Base-by-base conservation (phyloP, 2,329 filamentous ascomycete genomes). In the Talaromyces sp. region DNA sequence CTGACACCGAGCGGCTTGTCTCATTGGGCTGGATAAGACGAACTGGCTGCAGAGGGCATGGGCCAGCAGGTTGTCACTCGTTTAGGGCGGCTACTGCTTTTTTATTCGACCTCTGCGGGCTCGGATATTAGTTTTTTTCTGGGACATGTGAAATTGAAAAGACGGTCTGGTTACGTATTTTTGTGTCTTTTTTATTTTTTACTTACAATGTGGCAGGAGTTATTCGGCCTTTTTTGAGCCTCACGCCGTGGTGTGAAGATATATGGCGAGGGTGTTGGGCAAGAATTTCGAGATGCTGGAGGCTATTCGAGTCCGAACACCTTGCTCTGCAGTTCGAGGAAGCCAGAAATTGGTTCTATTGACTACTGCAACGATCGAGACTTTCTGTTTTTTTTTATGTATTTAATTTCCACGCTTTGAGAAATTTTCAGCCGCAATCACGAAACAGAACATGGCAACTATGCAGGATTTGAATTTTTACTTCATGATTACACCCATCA, bases 401-500 rank as follows among this genome's bases (percentile, higher is more conserved):
- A 10, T 24, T 24, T 17, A 8, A 46, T 38, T 38, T 38, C 9
- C 35, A n/a, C 5, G 7, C 7, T 5, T 17, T n/a, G 4, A 11
- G 29, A 14, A 24, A 26, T 24, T 43, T 9, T 31, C 21, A 32
- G 19, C 24, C 19, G 19, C 14, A 14, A 17, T 29, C 14, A 52
- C 5, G 3, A 52, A 9, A 27, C 14, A n/a, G n/a, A 29, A 13
- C 5, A 32, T 57, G 51, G 21, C 13, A 27, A 35, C 54, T 24
- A 21, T 61, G 24, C 21, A 31, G 13, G 52, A 43, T 32, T 32
- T 62, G 5, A 9, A 35, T 3, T 62, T 62, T 46, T 32, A 59
- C 29, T 62, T 62, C 52, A 59, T 59, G 19, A 62, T 62, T 24
- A 58, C 50, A 21, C 60, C 60, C 2, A 53, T 62, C n/a, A 9